Base-by-base conservation (phyloP, 345 rosid genomes). In the Aegle marmelos region DNA sequence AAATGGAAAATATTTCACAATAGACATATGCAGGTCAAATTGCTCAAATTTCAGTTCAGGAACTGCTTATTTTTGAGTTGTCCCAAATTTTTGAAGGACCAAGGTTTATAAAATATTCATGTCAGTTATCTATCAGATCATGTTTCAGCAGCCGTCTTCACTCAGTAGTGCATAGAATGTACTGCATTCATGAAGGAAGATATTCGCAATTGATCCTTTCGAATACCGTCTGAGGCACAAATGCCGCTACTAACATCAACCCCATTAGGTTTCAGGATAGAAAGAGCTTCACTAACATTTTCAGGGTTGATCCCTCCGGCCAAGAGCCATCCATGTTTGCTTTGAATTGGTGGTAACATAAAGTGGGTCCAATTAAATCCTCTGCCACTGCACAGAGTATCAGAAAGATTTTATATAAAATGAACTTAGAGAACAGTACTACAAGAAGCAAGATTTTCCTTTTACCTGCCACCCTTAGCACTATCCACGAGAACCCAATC, bases 401-500 rank as follows among this genome's bases (percentile, higher is more conserved):
- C 53, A 70, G 27, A 73, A 66, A 13, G 24, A 65, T 8, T 64
- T 33, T 36, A 24, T 6, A 75, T 64, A 48, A 24, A 36, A 68
- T 56, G 62, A 30, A 63, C 33, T 71, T 34, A 27, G 22, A 30
- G 14, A 34, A 65, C 14, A 22, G 36, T 37, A 61, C 5, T 54
- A 39, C 24, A 9, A 28, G 66, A 81, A 71, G 36, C 56, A 22
- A 34, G 33, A 79, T 62, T 63, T 37, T 33, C 82, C 66, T 27
- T 3, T 60, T 76, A 94, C 98, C 97, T 94, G 80, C 98, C 98
- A 81, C 98, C 98, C 41, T 82, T 88, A 58, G 95, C 97, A 78
- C 97, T 92, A 81, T 94, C 98, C 7, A 89, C 89, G 22, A 92
- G 97, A 85, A 96, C 81, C 98, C 97, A 89, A 76, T 94, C 98